phyloP scores from a whole-genome alignment of 345 rosid genomes.

The Zanthoxylum bungeanum region DNA sequence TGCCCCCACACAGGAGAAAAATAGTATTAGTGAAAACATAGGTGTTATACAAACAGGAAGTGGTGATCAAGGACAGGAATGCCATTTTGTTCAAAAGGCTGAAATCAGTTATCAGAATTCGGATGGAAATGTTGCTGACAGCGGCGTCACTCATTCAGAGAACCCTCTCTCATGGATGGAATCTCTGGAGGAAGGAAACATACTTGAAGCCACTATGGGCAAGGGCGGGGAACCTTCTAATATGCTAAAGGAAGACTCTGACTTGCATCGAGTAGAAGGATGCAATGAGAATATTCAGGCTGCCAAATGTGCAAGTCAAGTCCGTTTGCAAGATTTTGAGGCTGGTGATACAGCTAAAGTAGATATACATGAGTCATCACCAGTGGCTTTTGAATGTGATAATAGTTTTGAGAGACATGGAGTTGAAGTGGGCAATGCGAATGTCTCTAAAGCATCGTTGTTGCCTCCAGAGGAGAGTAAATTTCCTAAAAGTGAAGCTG shows the following conservation, averaged over 20 bases:
- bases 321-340: conserved; percentile 20
- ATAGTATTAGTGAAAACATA: conserved; percentile 20
- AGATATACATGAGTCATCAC: conserved; percentile 10
- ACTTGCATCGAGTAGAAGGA: conserved; percentile 33
- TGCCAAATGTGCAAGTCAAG: conserved; percentile 21
- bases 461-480: conserved; percentile 20
- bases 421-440: conserved; percentile 20
- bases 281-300: conserved; percentile 27
- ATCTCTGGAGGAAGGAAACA: conserved; percentile 27
- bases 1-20: conserved; percentile 19
- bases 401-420: conserved; percentile 18
- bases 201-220: conserved; percentile 8
- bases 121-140: conserved; percentile 24
- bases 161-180: conserved; percentile 22
- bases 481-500: conserved; percentile 25
- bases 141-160: conserved; percentile 16
- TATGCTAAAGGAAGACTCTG: conserved; percentile 26
- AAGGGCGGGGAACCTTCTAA: conserved; percentile 30
- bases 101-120: conserved; percentile 20
- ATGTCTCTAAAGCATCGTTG: conserved; percentile 27
- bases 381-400: conserved; percentile 17
- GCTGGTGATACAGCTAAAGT: conserved; percentile 20
- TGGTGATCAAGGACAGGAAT: conserved; percentile 17
- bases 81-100: conserved; percentile 16
- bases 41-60: conserved; percentile 23